Conservation (phyloP, 768 basidiomycete species). For the Termitomyces sp. region DNA sequence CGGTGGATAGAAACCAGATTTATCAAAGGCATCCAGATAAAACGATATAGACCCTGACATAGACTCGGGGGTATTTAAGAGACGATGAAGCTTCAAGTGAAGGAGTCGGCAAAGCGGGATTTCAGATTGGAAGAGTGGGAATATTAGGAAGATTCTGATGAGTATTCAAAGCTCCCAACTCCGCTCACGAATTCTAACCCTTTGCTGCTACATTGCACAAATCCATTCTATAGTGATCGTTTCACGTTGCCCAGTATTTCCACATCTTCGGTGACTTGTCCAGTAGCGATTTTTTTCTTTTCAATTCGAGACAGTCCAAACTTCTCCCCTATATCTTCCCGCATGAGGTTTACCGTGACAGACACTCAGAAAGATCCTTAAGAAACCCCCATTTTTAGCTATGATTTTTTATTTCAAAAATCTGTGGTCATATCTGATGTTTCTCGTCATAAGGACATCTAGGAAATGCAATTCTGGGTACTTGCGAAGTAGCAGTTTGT, state of each 20-base stretch:
- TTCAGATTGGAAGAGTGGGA: background rate
- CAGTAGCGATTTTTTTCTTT: background rate
- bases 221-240: background rate
- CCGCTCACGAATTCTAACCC: background rate
- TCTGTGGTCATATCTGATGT: background rate
- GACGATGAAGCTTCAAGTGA: background rate
- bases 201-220: background rate
- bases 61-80: background rate
- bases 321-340: background rate
- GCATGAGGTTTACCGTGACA: background rate
- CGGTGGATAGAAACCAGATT: background rate
- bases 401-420: background rate
- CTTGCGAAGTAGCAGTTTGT: background rate
- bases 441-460: background rate
- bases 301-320: background rate
- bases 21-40: background rate
- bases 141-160: background rate
- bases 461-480: background rate
- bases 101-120: background rate
- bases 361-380: background rate
- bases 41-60: background rate
- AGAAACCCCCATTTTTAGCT: background rate
- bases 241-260: background rate
- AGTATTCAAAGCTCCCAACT: too few species aligned
- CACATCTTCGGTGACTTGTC: background rate